Conservation (phyloP, 1,139 yeast genomes). For the Petasospora fabianii region DNA sequence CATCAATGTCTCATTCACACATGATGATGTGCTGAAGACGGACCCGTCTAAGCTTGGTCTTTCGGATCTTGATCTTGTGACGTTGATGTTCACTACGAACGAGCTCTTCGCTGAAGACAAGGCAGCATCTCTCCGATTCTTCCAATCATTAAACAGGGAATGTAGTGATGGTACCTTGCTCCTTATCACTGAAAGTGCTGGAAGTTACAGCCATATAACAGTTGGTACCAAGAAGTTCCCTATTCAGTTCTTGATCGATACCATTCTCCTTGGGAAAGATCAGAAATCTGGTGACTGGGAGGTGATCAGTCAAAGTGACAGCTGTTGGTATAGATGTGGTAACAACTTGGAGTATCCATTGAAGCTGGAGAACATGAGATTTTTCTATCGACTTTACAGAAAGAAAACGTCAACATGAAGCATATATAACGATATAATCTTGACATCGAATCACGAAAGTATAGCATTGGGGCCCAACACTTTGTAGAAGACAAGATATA, state of each 20-base stretch:
- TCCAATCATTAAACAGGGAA: conserved; percentile 43
- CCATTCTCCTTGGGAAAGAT: conserved; percentile 57
- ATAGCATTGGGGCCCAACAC: no score
- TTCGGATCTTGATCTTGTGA: conserved; percentile 43
- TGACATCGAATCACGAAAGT: no score
- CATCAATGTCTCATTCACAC: conserved; percentile 43
- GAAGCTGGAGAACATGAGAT: conserved; percentile 83
- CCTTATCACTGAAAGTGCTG: conserved; percentile 82
- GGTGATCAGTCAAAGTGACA: conserved; percentile 59
- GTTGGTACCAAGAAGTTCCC: conserved; percentile 78
- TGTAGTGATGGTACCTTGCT: conserved; percentile 57
- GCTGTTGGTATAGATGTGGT: conserved; percentile 76
- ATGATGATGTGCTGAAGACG: conserved; percentile 46
- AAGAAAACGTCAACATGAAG: conserved; percentile 31
- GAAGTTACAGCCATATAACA: conserved; percentile 77
- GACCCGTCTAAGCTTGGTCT: conserved; percentile 25
- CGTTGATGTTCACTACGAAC: conserved; percentile 80
- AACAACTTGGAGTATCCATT: conserved; percentile 57
- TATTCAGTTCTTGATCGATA: conserved; percentile 74
- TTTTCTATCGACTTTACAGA: conserved; percentile 70
- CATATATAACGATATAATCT: no score
- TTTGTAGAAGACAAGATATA: conserved; percentile 4
- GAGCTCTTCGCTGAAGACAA: conserved; percentile 74
- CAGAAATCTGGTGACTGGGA: conserved; percentile 60
- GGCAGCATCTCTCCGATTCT: conserved; percentile 54